Conservation (phyloP, 805 yeast genomes). For the Saturnispora besseyi region DNA sequence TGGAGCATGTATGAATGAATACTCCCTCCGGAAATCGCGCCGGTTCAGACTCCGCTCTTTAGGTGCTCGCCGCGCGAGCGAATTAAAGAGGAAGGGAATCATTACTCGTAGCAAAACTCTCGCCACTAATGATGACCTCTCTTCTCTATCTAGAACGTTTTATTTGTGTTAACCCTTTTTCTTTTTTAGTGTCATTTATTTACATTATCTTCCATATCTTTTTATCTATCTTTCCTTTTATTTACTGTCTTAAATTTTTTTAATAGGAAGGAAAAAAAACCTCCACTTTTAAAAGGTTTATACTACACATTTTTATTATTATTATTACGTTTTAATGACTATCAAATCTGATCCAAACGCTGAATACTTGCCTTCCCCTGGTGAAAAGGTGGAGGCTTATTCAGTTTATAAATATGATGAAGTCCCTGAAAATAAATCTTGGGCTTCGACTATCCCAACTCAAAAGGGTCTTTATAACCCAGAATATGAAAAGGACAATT, state of each 20-base stretch:
- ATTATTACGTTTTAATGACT: constrained; percentile 13
- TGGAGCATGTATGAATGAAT: neutral
- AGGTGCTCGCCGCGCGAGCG: neutral
- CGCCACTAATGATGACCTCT: no score
- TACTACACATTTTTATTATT: neutral
- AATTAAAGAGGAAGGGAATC: neutral
- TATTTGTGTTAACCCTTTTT: no score
- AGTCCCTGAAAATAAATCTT: constrained; percentile 67
- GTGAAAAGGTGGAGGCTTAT: constrained; percentile 20
- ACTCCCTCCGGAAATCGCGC: neutral
- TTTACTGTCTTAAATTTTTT: no score
- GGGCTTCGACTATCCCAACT: constrained; percentile 87
- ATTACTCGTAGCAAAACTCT: no score
- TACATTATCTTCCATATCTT: no score
- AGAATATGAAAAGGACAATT: constrained; percentile 88
- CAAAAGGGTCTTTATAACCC: constrained; percentile 91
- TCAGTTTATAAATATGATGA: constrained; percentile 62
- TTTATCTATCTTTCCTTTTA: no score
- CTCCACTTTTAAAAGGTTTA: no score
- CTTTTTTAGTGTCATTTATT: no score
- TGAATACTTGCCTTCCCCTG: constrained; percentile 18
- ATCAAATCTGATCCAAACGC: constrained; percentile 24
- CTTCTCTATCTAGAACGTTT: no score
- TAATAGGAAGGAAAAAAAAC: no score
- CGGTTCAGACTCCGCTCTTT: neutral